Conservation (phyloP, 352 stramenopile species). For the Plasmopara halstedii region DNA sequence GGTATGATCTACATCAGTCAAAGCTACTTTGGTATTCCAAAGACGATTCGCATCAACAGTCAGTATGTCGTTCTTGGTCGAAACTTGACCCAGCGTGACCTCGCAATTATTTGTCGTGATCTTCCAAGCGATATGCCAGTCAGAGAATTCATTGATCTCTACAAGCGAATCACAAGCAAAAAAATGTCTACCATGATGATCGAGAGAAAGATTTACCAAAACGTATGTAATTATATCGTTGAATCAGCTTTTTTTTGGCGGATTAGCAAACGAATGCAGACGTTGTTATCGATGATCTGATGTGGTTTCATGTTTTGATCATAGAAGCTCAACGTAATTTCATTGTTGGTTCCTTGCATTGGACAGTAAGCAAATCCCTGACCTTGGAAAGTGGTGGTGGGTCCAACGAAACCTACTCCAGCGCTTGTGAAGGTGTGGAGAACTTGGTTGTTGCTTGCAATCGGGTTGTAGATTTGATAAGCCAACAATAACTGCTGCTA, state of each 20-base stretch:
- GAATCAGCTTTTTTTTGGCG: constrained; percentile 12
- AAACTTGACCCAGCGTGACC: constrained; percentile 10
- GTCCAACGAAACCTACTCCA: constrained; percentile 8
- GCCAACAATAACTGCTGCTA: background rate
- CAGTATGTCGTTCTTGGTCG: constrained; percentile 8
- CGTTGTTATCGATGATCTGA: constrained; percentile 7
- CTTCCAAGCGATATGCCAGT: constrained; percentile 4
- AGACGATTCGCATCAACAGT: constrained; percentile 10
- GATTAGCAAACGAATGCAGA: constrained; percentile 11
- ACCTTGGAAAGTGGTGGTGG: constrained; percentile 9
- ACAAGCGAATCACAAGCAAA: constrained; percentile 9
- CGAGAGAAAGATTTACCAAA: constrained; percentile 9
- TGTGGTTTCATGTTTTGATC: constrained; percentile 11
- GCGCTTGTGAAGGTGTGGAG: constrained; percentile 6
- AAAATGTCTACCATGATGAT: constrained; percentile 8
- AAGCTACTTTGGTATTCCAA: constrained; percentile 8
- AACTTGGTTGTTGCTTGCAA: constrained; percentile 15
- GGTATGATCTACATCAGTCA: constrained; percentile 13
- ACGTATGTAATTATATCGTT: constrained; percentile 6
- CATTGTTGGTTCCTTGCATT: constrained; percentile 8
- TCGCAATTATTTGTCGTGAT: constrained; percentile 7
- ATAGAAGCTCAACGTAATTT: constrained; percentile 4
- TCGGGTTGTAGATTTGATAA: constrained; percentile 10
- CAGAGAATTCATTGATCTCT: constrained; percentile 11
- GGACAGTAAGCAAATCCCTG: constrained; percentile 7